These are phyloP conservation scores for Hypoxylon subgilvum DNA, from an alignment of 495 filamentous ascomycete species.

Conservation along the genomic window DNA sequence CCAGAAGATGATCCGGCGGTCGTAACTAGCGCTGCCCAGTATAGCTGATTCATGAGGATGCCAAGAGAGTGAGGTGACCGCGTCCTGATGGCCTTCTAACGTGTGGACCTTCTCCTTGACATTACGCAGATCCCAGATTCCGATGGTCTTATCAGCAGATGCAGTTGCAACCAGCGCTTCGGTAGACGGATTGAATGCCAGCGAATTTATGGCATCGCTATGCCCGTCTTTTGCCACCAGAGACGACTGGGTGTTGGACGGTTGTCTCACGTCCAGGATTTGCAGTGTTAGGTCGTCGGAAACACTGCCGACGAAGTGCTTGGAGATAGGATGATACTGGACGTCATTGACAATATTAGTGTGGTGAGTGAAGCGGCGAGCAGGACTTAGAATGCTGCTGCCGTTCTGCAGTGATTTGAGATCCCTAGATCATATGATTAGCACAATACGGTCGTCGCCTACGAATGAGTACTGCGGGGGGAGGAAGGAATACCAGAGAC, in stretches of 20 bases:
- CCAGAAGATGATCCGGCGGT: slow-evolving; percentile 95
- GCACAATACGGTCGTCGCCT: not conserved
- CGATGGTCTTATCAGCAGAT: slow-evolving; percentile 92
- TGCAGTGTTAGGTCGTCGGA: slow-evolving; percentile 95
- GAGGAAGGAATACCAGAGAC: slow-evolving; percentile 83
- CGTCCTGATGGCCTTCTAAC: slow-evolving; percentile 81
- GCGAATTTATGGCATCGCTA: slow-evolving; percentile 88
- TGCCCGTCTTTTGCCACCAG: slow-evolving; percentile 72
- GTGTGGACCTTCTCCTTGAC: slow-evolving; percentile 84
- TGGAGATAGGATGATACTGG: slow-evolving; percentile 84
- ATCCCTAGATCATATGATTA: slow-evolving; percentile 63
- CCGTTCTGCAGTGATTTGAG: slow-evolving; percentile 71
- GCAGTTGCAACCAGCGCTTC: slow-evolving; percentile 90
- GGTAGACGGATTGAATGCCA: slow-evolving; percentile 88
- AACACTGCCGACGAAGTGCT: slow-evolving; percentile 83
- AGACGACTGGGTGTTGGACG: slow-evolving; percentile 67
- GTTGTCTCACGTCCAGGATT: slow-evolving; percentile 80
- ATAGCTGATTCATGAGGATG: slow-evolving; percentile 88
- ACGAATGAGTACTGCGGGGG: not conserved
- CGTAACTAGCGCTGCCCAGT: slow-evolving; percentile 87
- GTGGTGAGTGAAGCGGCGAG: slow-evolving; percentile 83
- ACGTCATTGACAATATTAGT: slow-evolving; percentile 94
- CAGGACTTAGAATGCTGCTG: slow-evolving; percentile 71
- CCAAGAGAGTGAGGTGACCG: slow-evolving; percentile 91
- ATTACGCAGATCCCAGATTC: slow-evolving; percentile 92